Evolutionary conservation across 495 filamentous ascomycete species (phyloP).

Genomic region (Friedmanniomyces simplex): DNA sequence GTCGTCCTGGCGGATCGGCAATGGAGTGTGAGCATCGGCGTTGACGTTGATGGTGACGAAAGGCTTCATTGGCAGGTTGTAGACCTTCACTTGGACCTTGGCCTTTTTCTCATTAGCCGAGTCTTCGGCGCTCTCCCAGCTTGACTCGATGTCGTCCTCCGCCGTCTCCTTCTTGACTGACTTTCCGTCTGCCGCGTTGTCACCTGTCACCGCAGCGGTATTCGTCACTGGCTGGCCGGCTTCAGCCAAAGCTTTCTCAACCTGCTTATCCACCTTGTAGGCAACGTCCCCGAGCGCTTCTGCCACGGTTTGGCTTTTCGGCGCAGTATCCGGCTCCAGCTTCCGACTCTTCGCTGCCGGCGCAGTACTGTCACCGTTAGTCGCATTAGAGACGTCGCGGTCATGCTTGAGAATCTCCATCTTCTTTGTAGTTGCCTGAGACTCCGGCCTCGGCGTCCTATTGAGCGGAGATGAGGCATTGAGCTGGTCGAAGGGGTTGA

Average conservation of each 20-base stretch:
- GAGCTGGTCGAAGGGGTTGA: conserved; percentile 71
- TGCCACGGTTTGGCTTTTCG: conserved; percentile 37
- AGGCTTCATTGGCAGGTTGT: conserved; percentile 91
- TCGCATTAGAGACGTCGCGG: conserved; percentile 21
- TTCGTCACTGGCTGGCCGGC: conserved; percentile 21
- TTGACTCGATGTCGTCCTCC: conserved; percentile 19
- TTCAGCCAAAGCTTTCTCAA: conserved; percentile 53
- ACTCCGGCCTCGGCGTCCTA: conserved; percentile 34
- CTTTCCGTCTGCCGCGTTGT: background rate
- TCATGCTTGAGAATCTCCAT: conserved; percentile 33
- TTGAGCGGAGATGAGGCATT: conserved; percentile 56
- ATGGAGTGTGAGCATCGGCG: conserved; percentile 28
- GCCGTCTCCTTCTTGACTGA: conserved; percentile 31
- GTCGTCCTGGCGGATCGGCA: conserved; percentile 49
- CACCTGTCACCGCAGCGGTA: background rate
- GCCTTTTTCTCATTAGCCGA: conserved; percentile 45
- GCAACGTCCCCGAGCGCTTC: conserved; percentile 61
- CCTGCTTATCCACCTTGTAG: conserved; percentile 55
- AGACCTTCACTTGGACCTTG: conserved; percentile 51
- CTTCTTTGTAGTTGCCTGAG: conserved; percentile 21
- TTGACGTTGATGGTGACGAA: conserved; percentile 71
- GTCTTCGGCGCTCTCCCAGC: conserved; percentile 35
- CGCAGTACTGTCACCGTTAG: conserved; percentile 8
- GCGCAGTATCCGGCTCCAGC: conserved; percentile 26
- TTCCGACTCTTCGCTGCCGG: conserved; percentile 27